Conservation (phyloP, 148 eudicot species). For the Beta vulgaris region DNA sequence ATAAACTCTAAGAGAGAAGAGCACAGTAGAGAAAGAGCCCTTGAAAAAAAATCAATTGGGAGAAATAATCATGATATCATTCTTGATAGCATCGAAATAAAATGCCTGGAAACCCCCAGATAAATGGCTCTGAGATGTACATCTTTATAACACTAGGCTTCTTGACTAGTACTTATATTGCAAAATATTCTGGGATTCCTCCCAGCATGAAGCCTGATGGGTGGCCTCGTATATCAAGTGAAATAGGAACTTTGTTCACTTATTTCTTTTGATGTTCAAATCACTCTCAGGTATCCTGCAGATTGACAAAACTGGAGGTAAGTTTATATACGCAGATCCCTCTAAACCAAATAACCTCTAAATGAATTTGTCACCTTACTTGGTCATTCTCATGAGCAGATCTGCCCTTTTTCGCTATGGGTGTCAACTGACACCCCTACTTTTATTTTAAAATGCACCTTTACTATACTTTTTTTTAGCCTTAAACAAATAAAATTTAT, state of each 20-base stretch:
- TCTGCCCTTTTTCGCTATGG: no score
- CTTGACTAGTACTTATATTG: neutral
- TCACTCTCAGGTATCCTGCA: neutral
- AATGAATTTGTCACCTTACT: neutral
- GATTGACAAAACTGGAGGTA: neutral
- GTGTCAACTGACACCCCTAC: no score
- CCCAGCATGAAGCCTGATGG: neutral
- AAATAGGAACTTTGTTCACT: neutral
- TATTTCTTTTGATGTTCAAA: neutral
- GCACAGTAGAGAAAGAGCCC: neutral
- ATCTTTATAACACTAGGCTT: neutral
- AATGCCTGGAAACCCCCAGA: no score
- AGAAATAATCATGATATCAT: no score
- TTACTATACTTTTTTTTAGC: no score
- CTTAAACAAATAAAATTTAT: no score
- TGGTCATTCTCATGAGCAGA: no score
- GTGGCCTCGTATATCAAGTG: neutral
- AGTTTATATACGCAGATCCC: neutral
- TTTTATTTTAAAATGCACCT: no score
- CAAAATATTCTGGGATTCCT: neutral
- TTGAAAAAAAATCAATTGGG: neutral
- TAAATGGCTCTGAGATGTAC: no score
- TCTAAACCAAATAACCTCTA: neutral
- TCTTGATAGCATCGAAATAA: no score
- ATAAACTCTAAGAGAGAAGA: neutral